Evolutionary conservation across 192 early-diverging fungal genomes (phyloP), one percentile per base, ranked within the genome.

Genomic region (Backusella tuberculispora): DNA sequence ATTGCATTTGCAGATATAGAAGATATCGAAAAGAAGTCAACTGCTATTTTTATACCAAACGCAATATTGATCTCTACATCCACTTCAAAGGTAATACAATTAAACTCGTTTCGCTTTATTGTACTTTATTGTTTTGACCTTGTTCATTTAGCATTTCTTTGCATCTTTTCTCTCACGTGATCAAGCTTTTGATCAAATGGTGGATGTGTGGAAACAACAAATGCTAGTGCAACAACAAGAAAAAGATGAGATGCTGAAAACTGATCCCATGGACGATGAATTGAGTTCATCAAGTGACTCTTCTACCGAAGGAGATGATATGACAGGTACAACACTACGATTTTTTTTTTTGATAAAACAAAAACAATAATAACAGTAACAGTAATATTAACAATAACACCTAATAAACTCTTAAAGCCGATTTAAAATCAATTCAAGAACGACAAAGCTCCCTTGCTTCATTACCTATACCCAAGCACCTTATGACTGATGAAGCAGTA

Each of bases 81-180:
- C 40, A 87, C 87, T 66, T 83, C 88, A 65, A 93, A 86, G 66
- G 78, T 80, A 73, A 48, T 24, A 40, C n/a, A 40, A 46, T 14
- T 47, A 68, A 41, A 67, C 47, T 34, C 10, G 15, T 71, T 21
- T 37, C 38, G 0, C 26, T 65, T 40, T 6, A 64, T 64, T 65
- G 17, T 66, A 41, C 1, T 34, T 71, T 37, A 56, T n/a, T 10
- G 37, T 53, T 53, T 40, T 45, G n/a, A 64, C 26, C 63, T 45
- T 42, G 24, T 17, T 21, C 5, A 26, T 65, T 21, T 73, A 80
- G 83, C 90, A 95, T 76, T 92, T 92, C 42, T 97, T 97, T 74
- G 89, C 91, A 5, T 97, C 95, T 12, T 95, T 97, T 71, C 83
- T 97, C 9, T 92, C 92, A 50, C 94, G 95, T 71, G 95, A 97